Conservation (phyloP, 768 basidiomycete genomes). For the Psilocybe subaeruginosa region DNA sequence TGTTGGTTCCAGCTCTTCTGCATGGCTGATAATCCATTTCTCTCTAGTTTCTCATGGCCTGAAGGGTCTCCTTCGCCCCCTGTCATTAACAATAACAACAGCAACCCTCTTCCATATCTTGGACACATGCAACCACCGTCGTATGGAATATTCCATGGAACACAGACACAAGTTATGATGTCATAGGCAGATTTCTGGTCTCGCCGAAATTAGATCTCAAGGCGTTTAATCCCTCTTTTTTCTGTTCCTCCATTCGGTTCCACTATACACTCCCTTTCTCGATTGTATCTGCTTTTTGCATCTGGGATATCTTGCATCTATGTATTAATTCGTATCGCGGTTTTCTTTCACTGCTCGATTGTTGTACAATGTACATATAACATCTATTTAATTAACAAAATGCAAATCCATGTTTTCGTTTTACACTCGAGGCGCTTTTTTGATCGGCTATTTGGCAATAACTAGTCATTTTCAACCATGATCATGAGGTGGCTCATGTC, state of each 20-base stretch:
- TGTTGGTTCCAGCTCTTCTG: not conserved
- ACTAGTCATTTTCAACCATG: not conserved
- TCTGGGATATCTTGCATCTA: not conserved
- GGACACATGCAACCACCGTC: constrained; percentile 16
- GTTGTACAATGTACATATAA: no score
- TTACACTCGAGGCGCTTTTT: not conserved
- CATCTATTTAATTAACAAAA: not conserved
- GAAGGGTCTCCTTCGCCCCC: constrained; percentile 38
- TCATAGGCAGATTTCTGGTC: not conserved
- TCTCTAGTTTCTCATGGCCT: constrained; percentile 38
- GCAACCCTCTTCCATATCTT: constrained; percentile 15
- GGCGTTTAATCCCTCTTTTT: not conserved
- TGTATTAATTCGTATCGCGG: not conserved
- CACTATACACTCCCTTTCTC: no score
- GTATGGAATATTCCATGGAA: constrained; percentile 32
- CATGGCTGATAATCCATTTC: not conserved
- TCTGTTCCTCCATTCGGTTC: no score
- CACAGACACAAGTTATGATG: constrained; percentile 30
- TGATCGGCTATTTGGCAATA: not conserved
- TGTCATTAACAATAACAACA: constrained; percentile 14
- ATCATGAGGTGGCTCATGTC: not conserved
- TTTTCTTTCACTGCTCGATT: no score
- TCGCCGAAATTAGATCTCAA: no score
- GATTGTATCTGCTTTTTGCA: not conserved
- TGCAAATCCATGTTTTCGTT: not conserved